Conservation (phyloP, 1,284 basidiomycete genomes). For the Trametes versicolor region DNA sequence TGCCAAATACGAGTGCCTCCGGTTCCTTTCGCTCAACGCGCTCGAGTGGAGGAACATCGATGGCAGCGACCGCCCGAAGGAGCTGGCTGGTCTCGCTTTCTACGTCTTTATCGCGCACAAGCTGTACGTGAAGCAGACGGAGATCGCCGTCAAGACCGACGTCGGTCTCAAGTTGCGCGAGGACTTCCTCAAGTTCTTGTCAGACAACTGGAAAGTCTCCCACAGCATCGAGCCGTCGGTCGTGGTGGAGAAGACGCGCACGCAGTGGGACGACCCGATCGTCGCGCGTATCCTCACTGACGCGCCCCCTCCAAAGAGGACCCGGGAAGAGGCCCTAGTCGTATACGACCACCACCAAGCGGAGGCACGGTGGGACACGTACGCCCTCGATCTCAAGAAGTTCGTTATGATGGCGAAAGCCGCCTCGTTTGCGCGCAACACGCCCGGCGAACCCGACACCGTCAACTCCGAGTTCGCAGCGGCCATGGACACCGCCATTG, state of each 20-base stretch:
- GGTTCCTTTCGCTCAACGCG: neutral
- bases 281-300: neutral
- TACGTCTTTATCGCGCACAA: neutral
- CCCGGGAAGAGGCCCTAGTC: too few species aligned
- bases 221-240: too few species aligned
- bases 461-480: neutral
- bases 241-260: neutral
- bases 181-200: neutral
- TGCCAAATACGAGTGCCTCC: neutral
- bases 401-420: neutral
- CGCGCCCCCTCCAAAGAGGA: neutral
- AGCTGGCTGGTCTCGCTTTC: neutral
- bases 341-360: too few species aligned
- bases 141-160: neutral
- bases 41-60: constrained; percentile 1
- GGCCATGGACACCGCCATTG: neutral
- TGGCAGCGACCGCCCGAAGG: neutral
- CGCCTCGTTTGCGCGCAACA: too few species aligned
- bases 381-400: neutral
- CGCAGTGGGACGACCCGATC: neutral
- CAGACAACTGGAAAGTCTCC: neutral
- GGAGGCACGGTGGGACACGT: neutral
- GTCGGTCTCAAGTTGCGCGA: neutral
- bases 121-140: neutral
- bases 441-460: neutral